Evolutionary conservation across 192 early-diverging fungal genomes (phyloP), one percentile per base, ranked within the genome.

Genomic region (Backusella tuberculispora): DNA sequence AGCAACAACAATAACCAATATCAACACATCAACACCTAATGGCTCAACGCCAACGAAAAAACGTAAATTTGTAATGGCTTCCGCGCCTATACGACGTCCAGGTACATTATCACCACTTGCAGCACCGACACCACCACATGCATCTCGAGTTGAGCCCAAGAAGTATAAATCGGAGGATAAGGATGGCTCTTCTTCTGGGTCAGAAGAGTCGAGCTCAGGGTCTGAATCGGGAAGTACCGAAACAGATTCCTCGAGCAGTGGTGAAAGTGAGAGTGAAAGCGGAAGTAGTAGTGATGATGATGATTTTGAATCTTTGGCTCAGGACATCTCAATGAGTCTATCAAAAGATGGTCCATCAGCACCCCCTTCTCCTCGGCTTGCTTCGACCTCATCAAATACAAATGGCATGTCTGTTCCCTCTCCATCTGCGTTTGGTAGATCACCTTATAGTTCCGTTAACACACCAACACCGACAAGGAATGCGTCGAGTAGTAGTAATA

Each of bases 21-120:
- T 7, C 34, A 66, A 66, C 14, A 4, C 66, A 81, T 60, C 83
- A 82, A 17, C 68, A 5, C 6, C 34, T 1, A 40, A 17, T 24
- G 26, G 24, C 17, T 40, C 73, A 17, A 14, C 38, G 6, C 15
- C 24, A 47, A n/a, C 60, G 6, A 63, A 60, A 21, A 75, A 75
- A 44, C 74, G 74, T 26, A 75, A 66, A 75, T 75, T 65, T n/a
- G 53, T 21, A 14, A 75, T 75, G 74, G 74, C 74, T 1, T 75
- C 74, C 43, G 74, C 65, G 5, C 74, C 74, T 2, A 75, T 75
- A 43, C 44, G 74, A 67, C 74, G 68, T 50, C 74, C 74, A 14
- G 74, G 66, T 14, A n/a, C 48, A 15, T 2, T 38, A 6, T 37
- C 60, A 37, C 74, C 66, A 9, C 73, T 44, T n/a, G 29, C 73